A percentile compares a stretch with the other conserved stretches of the same genome.
phyloP scores from a whole-genome alignment of 768 basidiomycete species.

The Filobasidium wieringae region DNA sequence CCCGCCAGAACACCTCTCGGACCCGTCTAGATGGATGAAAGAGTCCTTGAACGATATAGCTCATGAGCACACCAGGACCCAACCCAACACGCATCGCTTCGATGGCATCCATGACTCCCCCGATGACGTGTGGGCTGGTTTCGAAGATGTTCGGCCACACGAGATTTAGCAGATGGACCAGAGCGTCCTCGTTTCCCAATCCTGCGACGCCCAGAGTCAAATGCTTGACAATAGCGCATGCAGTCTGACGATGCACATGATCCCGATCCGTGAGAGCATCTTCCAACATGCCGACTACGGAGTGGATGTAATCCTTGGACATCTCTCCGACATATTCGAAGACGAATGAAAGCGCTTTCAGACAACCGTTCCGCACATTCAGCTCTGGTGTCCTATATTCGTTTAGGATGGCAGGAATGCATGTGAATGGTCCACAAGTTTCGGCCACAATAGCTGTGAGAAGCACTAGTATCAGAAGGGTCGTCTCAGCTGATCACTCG shows the following conservation, averaged over 20 bases:
- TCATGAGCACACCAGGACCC: constrained; percentile 81
- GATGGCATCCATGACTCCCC: constrained; percentile 93
- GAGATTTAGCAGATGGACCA: constrained; percentile 93
- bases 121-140: constrained; percentile 94
- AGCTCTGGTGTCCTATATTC: constrained; percentile 97
- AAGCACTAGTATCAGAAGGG: background rate
- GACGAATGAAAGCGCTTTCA: constrained; percentile 95
- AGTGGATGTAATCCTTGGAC: constrained; percentile 89
- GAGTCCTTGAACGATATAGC: constrained; percentile 84
- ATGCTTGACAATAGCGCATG: constrained; percentile 96
- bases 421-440: constrained; percentile 60
- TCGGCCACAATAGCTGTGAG: constrained; percentile 46
- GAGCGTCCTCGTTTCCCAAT: constrained; percentile 92
- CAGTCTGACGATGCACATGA: constrained; percentile 94
- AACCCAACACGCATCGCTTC: constrained; percentile 95
- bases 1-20: constrained; percentile 92
- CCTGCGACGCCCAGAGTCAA: constrained; percentile 92
- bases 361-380: constrained; percentile 95
- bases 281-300: constrained; percentile 94
- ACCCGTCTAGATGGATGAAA: constrained; percentile 97
- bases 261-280: constrained; percentile 97
- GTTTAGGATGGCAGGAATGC: constrained; percentile 95
- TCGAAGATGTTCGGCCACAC: constrained; percentile 99
- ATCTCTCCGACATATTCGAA: constrained; percentile 99
- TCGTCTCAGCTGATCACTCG: background rate